Evolutionary conservation across 2,329 filamentous ascomycete genomes (phyloP).

Genomic region (Aspergillus intermedius): DNA sequence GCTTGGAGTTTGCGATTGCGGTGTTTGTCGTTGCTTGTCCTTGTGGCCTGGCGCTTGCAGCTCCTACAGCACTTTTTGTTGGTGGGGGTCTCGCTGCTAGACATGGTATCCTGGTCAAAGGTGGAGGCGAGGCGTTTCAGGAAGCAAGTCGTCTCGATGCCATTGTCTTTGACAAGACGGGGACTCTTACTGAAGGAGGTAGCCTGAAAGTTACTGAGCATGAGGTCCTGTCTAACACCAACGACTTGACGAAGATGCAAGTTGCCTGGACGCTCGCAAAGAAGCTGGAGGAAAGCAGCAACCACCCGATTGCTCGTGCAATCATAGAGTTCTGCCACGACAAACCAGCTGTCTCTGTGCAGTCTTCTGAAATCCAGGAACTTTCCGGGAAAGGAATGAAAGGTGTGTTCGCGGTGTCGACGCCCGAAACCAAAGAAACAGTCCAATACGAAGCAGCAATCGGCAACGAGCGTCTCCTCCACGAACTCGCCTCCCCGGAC

Average conservation of each 20-base stretch:
- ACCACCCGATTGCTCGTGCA: constrained; percentile 54
- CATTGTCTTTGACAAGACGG: constrained; percentile 84
- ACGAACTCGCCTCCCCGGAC: constrained; percentile 23
- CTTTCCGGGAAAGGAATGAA: constrained; percentile 53
- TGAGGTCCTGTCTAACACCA: constrained; percentile 28
- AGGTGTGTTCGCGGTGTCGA: constrained; percentile 41
- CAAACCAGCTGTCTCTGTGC: constrained; percentile 18
- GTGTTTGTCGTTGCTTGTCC: constrained; percentile 85
- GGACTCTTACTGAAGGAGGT: constrained; percentile 67
- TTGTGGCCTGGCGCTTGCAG: constrained; percentile 76
- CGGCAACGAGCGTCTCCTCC: constrained; percentile 52
- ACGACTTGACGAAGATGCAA: constrained; percentile 26
- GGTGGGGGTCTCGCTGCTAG: constrained; percentile 73
- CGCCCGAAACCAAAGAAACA: constrained; percentile 9
- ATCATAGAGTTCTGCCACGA: constrained; percentile 44
- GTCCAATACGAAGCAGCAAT: constrained; percentile 44
- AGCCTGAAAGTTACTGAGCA: constrained; percentile 51
- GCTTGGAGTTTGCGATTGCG: constrained; percentile 64
- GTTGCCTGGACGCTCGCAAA: constrained; percentile 43
- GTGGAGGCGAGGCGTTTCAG: constrained; percentile 78
- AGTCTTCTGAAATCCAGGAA: constrained; percentile 44
- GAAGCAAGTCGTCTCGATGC: constrained; percentile 72
- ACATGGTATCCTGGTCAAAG: constrained; percentile 73
- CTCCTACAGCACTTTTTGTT: constrained; percentile 79
- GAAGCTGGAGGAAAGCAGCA: constrained; percentile 53